Conservation (phyloP, 495 filamentous ascomycete genomes). For the Lasiosphaeria hispida region DNA sequence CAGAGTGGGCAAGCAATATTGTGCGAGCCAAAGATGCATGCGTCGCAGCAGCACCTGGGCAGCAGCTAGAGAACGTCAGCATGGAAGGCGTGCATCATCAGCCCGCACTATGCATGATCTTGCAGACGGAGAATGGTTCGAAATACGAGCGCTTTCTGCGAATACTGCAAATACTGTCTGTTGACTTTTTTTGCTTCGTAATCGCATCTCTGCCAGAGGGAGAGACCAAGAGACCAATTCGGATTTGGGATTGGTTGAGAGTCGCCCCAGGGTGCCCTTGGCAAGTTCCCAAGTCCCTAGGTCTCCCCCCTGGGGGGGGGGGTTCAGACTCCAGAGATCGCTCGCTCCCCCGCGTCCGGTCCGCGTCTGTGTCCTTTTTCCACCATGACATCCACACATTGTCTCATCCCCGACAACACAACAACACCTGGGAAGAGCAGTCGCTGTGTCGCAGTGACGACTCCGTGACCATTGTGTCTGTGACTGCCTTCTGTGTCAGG, state of each 20-base stretch:
- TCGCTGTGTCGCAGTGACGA: background rate
- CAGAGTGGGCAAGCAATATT: too few species aligned
- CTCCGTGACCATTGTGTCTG: background rate
- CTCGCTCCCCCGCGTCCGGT: constrained; percentile 5
- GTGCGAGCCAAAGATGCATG: background rate
- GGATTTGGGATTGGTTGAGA: background rate
- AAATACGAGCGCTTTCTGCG: background rate
- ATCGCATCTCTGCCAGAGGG: background rate
- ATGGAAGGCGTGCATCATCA: background rate
- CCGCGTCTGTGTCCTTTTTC: constrained; percentile 9
- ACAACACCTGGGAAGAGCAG: background rate
- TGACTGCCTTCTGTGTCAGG: background rate
- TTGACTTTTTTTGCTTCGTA: background rate
- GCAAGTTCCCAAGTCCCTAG: too few species aligned
- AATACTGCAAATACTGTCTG: background rate
- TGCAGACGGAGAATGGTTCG: background rate
- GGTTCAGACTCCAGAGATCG: too few species aligned
- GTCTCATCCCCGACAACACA: background rate
- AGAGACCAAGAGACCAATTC: background rate
- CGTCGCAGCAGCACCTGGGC: background rate
- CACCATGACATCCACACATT: background rate
- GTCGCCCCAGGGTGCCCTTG: too few species aligned
- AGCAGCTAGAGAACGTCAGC: background rate
- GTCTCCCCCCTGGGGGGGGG: too few species aligned
- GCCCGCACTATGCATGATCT: background rate